Conservation (phyloP, 164 flowering plant species). For the Nelumbo lutea region DNA sequence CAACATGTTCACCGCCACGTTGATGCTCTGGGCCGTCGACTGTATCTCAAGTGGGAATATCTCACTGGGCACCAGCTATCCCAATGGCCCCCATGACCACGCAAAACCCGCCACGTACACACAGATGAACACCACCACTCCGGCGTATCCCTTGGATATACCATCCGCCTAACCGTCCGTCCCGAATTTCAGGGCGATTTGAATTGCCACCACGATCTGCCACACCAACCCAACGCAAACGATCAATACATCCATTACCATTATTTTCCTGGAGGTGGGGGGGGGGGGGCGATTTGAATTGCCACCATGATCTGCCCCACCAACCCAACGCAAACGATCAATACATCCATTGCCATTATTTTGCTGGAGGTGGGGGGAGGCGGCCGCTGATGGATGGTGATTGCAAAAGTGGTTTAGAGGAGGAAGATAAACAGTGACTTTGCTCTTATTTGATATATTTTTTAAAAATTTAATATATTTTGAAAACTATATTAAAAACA, state of each 20-base stretch:
- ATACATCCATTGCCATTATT: no score
- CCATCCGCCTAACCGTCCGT: conserved; percentile 39
- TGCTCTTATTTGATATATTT: no score
- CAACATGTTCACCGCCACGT: conserved; percentile 70
- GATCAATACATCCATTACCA: no score
- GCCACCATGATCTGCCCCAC: conserved; percentile 43
- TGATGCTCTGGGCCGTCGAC: conserved; percentile 79
- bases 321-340: no score
- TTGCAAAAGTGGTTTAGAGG: no score
- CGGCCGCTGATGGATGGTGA: no score
- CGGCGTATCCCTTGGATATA: conserved; percentile 57
- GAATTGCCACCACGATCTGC: conserved; percentile 48
- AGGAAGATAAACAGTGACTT: no score
- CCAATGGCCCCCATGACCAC: conserved; percentile 95
- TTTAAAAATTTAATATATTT: no score
- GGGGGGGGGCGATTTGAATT: conserved; percentile 31
- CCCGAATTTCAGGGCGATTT: conserved; percentile 64
- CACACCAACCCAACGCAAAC: no score
- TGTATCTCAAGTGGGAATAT: conserved; percentile 84
- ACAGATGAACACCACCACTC: conserved; percentile 70
- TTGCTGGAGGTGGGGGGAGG: neutral
- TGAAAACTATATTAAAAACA: no score
- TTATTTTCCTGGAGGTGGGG: no score
- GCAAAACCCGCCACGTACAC: conserved; percentile 71
- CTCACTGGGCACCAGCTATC: conserved; percentile 89